Evolutionary conservation across 2,329 filamentous ascomycete species (phyloP).

Genomic region (Cyphellophora attinorum): DNA sequence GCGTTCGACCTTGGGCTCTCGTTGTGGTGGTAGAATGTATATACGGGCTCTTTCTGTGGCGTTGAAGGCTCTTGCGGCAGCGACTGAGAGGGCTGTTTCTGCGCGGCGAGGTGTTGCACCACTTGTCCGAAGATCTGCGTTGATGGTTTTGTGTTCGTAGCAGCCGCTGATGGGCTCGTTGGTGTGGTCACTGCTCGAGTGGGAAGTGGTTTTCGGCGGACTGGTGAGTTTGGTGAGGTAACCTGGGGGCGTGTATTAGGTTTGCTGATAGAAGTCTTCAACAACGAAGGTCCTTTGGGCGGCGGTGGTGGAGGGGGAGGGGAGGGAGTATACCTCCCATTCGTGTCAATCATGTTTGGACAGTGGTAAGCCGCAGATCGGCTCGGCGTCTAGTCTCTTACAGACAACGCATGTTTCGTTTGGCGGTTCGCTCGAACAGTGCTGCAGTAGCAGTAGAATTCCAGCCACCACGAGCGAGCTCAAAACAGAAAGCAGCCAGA

Average conservation of each 20-base stretch:
- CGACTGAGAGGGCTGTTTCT: neutral
- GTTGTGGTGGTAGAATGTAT: neutral
- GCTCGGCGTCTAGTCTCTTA: neutral
- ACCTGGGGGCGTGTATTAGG: neutral
- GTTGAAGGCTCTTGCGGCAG: neutral
- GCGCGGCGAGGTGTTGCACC: neutral
- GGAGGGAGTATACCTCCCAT: conserved; percentile 5
- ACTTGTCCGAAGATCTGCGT: neutral
- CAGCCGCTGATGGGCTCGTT: neutral
- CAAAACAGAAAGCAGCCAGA: too few relatives aligned
- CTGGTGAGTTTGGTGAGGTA: conserved; percentile 22
- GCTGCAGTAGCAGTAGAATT: too few relatives aligned
- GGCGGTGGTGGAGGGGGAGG: conserved; percentile 12
- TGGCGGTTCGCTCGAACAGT: too few relatives aligned
- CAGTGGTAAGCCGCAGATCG: neutral
- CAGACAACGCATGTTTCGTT: neutral
- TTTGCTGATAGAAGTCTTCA: conserved; percentile 2
- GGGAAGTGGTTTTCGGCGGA: conserved; percentile 47
- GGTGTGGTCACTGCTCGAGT: conserved; percentile 25
- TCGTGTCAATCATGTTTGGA: neutral
- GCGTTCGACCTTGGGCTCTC: neutral
- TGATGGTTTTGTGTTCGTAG: neutral
- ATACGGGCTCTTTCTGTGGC: neutral
- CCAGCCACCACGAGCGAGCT: too few relatives aligned
- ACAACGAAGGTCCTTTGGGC: conserved; percentile 9